Evolutionary conservation across 2,329 filamentous ascomycete species (phyloP), one percentile per base, ranked within the genome.

Genomic region (Phyllosticta capitalensis): DNA sequence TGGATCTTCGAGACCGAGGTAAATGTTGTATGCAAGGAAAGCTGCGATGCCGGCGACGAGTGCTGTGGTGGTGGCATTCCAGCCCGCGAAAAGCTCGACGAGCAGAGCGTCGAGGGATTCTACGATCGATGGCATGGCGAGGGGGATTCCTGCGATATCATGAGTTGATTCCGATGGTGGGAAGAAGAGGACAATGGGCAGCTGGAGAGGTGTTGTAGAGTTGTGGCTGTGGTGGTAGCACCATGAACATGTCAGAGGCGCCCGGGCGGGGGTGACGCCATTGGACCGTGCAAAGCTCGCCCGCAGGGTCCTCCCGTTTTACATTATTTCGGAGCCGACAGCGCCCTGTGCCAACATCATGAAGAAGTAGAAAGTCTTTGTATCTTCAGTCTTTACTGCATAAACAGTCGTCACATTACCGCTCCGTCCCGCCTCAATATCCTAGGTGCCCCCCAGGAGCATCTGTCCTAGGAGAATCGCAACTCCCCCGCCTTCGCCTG

Each of bases 41-140:
- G 81, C 78, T 62, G 86, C 76, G 51, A 96, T 78, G 62, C 83
- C 69, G 22, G 86, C 82, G 52, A 84, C 80, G 64, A 99, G 79
- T 50, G 84, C 68, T 2, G 89, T 94, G 28, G 89, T 90, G 76
- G 88, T 88, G 65, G 82, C 75, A 71, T 94, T 90, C 91, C 92
- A 96, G 74, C 89, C 86, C 45, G 84, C 81, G 59, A 95, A 77
- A 56, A 92, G 74, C 62, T 81, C 79, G 56, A 85, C 84, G 64
- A 95, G 76, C 68, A 83, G 78, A 66, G 83, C 79, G 76, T 96
- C 91, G 66, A 95, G 76, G 74, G 83, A 81, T 67, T 85, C 79
- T 69, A 90, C 72, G 53, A 85, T 58, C 26, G 68, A 69, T 6
- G 72, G 65, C 75, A 78, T 78, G 54, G 50, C n/a, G 38, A n/a